A percentile compares a stretch with the other conserved stretches of the same genome.
These are phyloP conservation scores for Pichia exigua DNA, from an alignment of 805 yeast species.

Conservation along the genomic window DNA sequence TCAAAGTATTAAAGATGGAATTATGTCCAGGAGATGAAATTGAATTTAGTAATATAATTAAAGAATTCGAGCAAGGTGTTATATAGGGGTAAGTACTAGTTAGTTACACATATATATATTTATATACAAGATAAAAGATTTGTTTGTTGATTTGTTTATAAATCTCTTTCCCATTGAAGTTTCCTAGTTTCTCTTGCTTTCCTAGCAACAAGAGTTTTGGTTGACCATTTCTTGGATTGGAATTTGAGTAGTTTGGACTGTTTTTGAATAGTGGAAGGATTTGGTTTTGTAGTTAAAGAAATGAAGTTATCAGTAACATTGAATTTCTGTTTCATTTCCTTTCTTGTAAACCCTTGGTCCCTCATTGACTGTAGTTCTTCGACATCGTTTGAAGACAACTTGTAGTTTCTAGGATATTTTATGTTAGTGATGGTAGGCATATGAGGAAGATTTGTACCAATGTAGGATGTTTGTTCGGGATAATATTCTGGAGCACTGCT, in stretches of 20 bases:
- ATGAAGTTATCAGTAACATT: constrained; percentile 26
- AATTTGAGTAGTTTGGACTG: constrained; percentile 17
- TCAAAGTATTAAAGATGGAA: constrained; percentile 22
- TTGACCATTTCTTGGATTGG: constrained; percentile 21
- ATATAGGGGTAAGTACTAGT: neutral
- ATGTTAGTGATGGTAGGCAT: constrained; percentile 26
- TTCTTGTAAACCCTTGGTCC: constrained; percentile 25
- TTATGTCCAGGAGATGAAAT: constrained; percentile 21
- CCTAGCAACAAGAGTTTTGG: constrained; percentile 19
- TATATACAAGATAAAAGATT: neutral
- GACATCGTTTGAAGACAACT: constrained; percentile 20
- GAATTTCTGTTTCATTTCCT: constrained; percentile 24
- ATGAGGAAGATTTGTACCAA: constrained; percentile 16
- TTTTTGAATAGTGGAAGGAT: constrained; percentile 14
- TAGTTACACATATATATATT: constrained; percentile 6
- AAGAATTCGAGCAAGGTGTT: neutral
- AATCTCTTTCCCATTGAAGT: constrained; percentile 21
- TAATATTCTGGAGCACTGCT: constrained; percentile 20
- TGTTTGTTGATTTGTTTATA: constrained; percentile 8
- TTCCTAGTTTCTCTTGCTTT: constrained; percentile 17
- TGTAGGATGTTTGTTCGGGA: constrained; percentile 18
- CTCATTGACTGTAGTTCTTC: constrained; percentile 25
- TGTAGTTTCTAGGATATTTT: constrained; percentile 21
- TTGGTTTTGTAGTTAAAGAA: constrained; percentile 23
- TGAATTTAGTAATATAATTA: constrained; percentile 6